Evolutionary conservation across 495 filamentous ascomycete species (phyloP).

Genomic region (Aspergillus sparsus): DNA sequence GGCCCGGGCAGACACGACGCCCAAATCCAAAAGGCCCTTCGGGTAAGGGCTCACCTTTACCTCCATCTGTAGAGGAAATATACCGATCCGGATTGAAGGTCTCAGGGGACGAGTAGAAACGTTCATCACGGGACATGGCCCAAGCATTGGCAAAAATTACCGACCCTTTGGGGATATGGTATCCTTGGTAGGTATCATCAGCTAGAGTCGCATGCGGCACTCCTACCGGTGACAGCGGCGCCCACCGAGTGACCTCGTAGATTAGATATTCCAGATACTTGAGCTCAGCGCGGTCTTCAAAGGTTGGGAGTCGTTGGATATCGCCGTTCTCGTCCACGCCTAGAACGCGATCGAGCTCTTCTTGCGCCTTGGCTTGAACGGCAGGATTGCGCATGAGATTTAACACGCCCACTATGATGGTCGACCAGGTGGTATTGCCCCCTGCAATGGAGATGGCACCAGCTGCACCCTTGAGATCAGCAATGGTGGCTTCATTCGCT

Average conservation of each 20-base stretch:
- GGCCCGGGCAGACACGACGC: slow-evolving; percentile 26
- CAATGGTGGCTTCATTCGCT: slow-evolving; percentile 39
- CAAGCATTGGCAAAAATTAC: slow-evolving; percentile 46
- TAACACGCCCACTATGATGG: slow-evolving; percentile 41
- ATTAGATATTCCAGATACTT: slow-evolving; percentile 37
- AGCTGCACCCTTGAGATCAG: slow-evolving; percentile 51
- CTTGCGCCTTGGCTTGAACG: slow-evolving; percentile 47
- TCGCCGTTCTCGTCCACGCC: slow-evolving; percentile 19
- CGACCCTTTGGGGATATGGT: slow-evolving; percentile 48
- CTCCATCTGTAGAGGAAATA: slow-evolving; percentile 42
- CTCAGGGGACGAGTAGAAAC: slow-evolving; percentile 38
- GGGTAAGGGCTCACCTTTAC: slow-evolving; percentile 49
- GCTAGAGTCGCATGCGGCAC: slow-evolving; percentile 54
- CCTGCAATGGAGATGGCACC: slow-evolving; percentile 53
- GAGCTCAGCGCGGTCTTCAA: slow-evolving; percentile 25
- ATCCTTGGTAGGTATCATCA: slow-evolving; percentile 54
- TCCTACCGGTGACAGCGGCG: slow-evolving; percentile 35
- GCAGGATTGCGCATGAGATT: slow-evolving; percentile 45
- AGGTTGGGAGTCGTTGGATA: slow-evolving; percentile 20
- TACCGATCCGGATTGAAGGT: slow-evolving; percentile 49
- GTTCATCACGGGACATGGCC: slow-evolving; percentile 45
- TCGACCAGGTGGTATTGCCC: slow-evolving; percentile 46
- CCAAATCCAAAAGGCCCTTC: slow-evolving; percentile 58
- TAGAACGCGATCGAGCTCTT: slow-evolving; percentile 37
- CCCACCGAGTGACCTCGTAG: slow-evolving; percentile 41